phyloP scores from a whole-genome alignment of 176 grass and related monocot species.

The Lolium rigidum region DNA sequence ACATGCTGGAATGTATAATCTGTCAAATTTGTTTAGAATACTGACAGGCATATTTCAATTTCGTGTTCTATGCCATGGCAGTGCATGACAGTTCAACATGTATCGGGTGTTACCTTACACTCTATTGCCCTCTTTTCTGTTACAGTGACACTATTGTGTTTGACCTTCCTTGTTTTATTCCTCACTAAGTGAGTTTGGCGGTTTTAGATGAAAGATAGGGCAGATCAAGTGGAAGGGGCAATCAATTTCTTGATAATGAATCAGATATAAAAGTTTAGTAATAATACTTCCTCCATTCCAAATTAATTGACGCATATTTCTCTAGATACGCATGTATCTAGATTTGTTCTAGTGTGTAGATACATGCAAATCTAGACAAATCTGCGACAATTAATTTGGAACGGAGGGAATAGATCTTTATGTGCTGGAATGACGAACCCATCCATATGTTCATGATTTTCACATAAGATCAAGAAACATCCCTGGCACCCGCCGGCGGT shows the following conservation, averaged over 20 bases:
- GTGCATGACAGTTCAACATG: conserved; percentile 31
- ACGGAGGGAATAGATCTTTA: neutral
- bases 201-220: conserved; percentile 11
- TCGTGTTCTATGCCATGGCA: neutral
- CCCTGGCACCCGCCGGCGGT: neutral
- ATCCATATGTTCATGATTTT: neutral
- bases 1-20: neutral
- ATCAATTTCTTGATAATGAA: neutral
- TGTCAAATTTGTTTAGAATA: conserved; percentile 12
- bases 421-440: conserved; percentile 10
- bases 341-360: no score
- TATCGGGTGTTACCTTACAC: neutral
- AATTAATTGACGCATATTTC: no score
- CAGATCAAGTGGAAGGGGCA: neutral
- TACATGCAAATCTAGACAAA: no score
- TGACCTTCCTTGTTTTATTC: conserved; percentile 35
- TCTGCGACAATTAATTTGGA: no score
- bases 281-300: neutral
- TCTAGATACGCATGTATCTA: no score
- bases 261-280: conserved; percentile 1
- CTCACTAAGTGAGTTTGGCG: neutral
- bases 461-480: neutral
- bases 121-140: neutral
- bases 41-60: neutral
- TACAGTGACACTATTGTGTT: neutral